Conservation (phyloP, 768 basidiomycete species). For the Boletellus sp. region DNA sequence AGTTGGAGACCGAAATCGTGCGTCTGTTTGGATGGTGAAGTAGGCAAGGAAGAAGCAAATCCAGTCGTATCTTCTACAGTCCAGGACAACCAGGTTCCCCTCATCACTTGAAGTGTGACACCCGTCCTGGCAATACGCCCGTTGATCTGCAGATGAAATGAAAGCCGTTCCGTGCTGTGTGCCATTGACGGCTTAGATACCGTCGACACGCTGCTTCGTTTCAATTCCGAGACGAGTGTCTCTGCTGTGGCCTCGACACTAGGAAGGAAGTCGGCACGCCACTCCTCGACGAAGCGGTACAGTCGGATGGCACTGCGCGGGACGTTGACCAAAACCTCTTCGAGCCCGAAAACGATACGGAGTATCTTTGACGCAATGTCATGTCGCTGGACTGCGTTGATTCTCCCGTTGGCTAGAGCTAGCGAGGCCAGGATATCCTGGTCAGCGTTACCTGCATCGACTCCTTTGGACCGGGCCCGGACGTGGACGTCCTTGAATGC, state of each 20-base stretch:
- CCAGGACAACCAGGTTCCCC: conserved; percentile 85
- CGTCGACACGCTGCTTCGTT: conserved; percentile 38
- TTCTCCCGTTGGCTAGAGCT: conserved; percentile 41
- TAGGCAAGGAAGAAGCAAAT: conserved; percentile 42
- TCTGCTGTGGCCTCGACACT: conserved; percentile 66
- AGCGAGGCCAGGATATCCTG: conserved; percentile 64
- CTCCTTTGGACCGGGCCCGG: conserved; percentile 51
- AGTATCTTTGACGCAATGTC: conserved; percentile 40
- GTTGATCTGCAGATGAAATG: conserved; percentile 45
- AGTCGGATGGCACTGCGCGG: conserved; percentile 79
- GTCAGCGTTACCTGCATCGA: conserved; percentile 37
- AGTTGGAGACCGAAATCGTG: conserved; percentile 63
- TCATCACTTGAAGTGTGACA: conserved; percentile 78
- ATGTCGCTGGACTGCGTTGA: conserved; percentile 45
- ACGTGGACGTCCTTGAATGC: conserved; percentile 51
- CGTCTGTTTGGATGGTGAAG: conserved; percentile 29
- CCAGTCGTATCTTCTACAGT: conserved; percentile 49
- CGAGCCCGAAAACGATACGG: conserved; percentile 44
- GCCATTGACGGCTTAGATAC: conserved; percentile 29
- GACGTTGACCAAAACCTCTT: conserved; percentile 51
- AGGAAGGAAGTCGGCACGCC: conserved; percentile 77
- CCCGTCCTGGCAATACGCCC: conserved; percentile 48
- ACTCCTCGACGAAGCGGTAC: conserved; percentile 77
- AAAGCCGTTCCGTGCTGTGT: conserved; percentile 6
- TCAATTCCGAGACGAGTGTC: conserved; percentile 61